These are phyloP conservation scores for Globisporangium perplexum DNA, from an alignment of 352 stramenopile species.

Conservation along the genomic window DNA sequence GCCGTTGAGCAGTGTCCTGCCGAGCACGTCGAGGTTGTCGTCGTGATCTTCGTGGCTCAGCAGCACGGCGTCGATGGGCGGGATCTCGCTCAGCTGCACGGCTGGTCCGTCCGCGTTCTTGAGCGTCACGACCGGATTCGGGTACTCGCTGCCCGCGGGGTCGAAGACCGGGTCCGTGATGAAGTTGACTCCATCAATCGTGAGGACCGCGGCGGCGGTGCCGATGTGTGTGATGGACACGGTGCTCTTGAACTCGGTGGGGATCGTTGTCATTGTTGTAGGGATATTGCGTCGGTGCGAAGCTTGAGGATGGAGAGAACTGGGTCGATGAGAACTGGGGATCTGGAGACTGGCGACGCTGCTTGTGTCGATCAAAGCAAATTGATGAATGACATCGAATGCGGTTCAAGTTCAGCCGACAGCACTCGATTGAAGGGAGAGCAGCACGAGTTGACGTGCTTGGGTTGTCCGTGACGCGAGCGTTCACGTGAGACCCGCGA, in stretches of 20 bases:
- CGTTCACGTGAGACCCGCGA: too few relatives aligned
- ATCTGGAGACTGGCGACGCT: too few relatives aligned
- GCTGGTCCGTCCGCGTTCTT: too few relatives aligned
- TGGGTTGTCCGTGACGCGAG: too few relatives aligned
- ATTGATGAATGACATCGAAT: too few relatives aligned
- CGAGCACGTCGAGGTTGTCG: constrained; percentile 31
- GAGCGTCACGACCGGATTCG: not conserved
- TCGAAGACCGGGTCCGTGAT: constrained; percentile 29
- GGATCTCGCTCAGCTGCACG: constrained; percentile 7
- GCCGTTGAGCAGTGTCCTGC: constrained; percentile 32
- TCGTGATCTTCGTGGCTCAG: constrained; percentile 35
- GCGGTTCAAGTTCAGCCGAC: too few relatives aligned
- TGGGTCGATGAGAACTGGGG: too few relatives aligned
- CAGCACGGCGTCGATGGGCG: constrained; percentile 25
- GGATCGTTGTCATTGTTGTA: constrained; percentile 16
- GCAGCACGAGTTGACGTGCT: too few relatives aligned
- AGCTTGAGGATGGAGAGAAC: too few relatives aligned
- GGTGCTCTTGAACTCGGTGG: constrained; percentile 21
- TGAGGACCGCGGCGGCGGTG: constrained; percentile 29
- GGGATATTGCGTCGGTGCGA: too few relatives aligned
- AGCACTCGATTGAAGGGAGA: too few relatives aligned
- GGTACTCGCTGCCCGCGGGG: constrained; percentile 15
- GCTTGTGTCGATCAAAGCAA: too few relatives aligned
- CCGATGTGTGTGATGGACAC: constrained; percentile 34
- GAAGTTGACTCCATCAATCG: constrained; percentile 38